Evolutionary conservation across 2,329 filamentous ascomycete species (phyloP).

Genomic region (Penicillium sp.): DNA sequence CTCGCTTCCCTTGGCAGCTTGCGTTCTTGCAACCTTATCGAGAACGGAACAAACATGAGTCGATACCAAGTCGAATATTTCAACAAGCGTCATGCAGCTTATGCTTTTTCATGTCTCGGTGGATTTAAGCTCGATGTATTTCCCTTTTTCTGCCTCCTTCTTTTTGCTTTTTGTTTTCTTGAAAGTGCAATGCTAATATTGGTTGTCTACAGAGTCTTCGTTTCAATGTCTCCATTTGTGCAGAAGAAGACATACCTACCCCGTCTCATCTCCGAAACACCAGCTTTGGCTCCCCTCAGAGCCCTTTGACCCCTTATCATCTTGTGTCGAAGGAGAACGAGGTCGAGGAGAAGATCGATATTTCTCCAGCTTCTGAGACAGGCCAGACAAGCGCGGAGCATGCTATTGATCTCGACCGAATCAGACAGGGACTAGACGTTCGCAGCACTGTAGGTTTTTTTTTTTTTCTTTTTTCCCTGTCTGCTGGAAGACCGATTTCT

Average conservation of each 20-base stretch:
- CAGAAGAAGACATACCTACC: not conserved
- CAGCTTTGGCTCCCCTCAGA: not conserved
- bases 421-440: not conserved
- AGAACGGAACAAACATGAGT: not conserved
- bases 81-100: not conserved
- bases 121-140: not conserved
- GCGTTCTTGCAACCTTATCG: not conserved
- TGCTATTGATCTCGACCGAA: not conserved
- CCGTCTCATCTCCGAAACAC: not conserved
- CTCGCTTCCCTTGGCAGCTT: not conserved
- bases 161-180: no score
- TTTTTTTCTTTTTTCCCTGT: not conserved
- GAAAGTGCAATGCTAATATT: not conserved
- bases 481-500: not conserved
- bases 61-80: not conserved
- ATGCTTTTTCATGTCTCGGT: not conserved
- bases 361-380: not conserved
- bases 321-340: not conserved
- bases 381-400: not conserved
- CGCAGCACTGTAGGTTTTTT: conserved; percentile 8
- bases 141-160: not conserved
- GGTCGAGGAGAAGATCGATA: not conserved
- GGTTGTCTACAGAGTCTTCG: not conserved
- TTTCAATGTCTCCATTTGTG: not conserved
- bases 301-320: not conserved